A percentile compares a stretch with the other conserved stretches of the same genome.
Conservation (phyloP, 805 yeast species). For the Komagataella pastoris region DNA sequence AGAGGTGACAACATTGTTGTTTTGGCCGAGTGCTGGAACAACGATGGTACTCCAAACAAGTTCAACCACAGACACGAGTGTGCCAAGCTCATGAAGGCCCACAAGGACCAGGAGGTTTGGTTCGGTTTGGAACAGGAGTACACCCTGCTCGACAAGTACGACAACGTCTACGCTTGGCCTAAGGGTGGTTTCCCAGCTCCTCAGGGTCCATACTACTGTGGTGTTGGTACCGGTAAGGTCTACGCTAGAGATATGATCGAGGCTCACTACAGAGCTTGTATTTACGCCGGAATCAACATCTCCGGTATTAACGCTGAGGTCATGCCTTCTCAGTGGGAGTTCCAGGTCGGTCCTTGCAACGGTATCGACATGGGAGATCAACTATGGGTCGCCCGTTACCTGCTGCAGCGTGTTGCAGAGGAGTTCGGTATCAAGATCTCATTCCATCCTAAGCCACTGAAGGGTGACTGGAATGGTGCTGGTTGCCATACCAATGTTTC, state of each 20-base stretch:
- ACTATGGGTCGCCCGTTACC: constrained; percentile 91
- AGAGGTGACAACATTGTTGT: constrained; percentile 95
- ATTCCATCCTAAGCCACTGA: constrained; percentile 97
- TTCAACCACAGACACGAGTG: constrained; percentile 97
- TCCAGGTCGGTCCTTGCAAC: constrained; percentile 97
- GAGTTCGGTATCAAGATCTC: constrained; percentile 98
- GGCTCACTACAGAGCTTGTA: constrained; percentile 98
- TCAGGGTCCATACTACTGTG: constrained; percentile 99
- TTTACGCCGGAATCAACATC: constrained; percentile 79
- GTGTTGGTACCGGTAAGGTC: constrained; percentile 98
- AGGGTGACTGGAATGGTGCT: constrained; percentile 99
- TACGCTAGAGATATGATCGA: constrained; percentile 96
- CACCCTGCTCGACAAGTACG: constrained; percentile 86
- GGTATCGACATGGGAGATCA: constrained; percentile 97
- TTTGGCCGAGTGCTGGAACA: constrained; percentile 93
- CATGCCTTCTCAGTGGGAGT: constrained; percentile 99
- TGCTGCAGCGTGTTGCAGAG: constrained; percentile 91
- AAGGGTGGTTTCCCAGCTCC: constrained; percentile 99
- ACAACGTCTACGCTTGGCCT: constrained; percentile 96
- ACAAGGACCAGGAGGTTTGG: constrained; percentile 77
- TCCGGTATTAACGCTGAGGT: constrained; percentile 99
- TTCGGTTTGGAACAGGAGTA: constrained; percentile 98
- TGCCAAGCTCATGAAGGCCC: constrained; percentile 89
- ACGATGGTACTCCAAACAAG: constrained; percentile 98
- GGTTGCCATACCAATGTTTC: constrained; percentile 99